Percentiles rank a stretch among this genome's conserved stretches.
These are phyloP conservation scores for Fraxinus albicans DNA, from an alignment of 305 asterid genomes.

Conservation along the genomic window DNA sequence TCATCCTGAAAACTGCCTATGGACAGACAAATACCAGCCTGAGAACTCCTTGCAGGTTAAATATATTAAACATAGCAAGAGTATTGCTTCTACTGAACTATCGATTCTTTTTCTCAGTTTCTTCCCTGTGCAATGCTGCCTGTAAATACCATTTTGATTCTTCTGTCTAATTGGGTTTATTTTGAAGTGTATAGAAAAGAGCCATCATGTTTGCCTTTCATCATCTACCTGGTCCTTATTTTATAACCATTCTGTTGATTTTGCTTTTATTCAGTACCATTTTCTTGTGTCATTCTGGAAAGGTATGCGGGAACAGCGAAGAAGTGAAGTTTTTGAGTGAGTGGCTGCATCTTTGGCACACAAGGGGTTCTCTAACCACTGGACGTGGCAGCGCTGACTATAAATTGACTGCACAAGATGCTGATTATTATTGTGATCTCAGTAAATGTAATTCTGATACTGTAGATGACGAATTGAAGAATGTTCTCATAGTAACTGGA, in stretches of 20 bases:
- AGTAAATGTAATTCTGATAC: conserved; percentile 62
- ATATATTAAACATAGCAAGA: conserved; percentile 21
- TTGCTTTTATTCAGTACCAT: conserved; percentile 7
- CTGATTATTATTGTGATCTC: conserved; percentile 43
- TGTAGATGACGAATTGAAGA: conserved; percentile 66
- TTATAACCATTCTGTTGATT: conserved; percentile 17
- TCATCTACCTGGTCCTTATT: conserved; percentile 6
- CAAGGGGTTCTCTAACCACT: conserved; percentile 48
- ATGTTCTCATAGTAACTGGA: conserved; percentile 85
- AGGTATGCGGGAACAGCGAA: conserved; percentile 91
- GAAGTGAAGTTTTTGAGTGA: conserved; percentile 70
- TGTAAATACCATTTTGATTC: conserved; percentile 1
- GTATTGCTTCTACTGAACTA: neutral
- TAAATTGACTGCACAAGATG: conserved; percentile 32
- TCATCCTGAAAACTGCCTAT: conserved; percentile 60
- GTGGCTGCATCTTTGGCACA: conserved; percentile 93
- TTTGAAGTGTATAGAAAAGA: conserved; percentile 1
- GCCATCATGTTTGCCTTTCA: conserved; percentile 5
- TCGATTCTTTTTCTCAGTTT: conserved; percentile 4
- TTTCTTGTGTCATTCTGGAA: conserved; percentile 31
- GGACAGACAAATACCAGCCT: conserved; percentile 95
- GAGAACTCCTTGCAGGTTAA: conserved; percentile 75
- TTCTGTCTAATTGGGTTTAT: conserved; percentile 10
- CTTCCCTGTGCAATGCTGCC: conserved; percentile 4
- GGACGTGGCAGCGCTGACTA: conserved; percentile 40